Base-by-base conservation (phyloP, 306 rosid genomes). In the Vigna nakashimae region DNA sequence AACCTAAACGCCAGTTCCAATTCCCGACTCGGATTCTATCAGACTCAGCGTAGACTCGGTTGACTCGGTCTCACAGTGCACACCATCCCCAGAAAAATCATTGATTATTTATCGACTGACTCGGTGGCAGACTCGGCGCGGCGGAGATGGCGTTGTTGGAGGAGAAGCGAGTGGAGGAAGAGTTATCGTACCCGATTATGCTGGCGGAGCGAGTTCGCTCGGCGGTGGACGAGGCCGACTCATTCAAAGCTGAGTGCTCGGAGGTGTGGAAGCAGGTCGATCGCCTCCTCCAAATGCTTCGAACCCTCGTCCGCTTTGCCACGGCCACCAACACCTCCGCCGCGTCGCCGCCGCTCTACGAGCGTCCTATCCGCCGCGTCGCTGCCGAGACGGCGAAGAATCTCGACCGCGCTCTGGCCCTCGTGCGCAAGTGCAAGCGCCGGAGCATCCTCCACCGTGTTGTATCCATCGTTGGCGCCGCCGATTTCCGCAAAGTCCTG, bases 391-490 rank as follows among this genome's bases (percentile, higher is more conserved):
- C 85, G 0, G 74, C 89, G 0, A 90, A 84, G 74, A 92, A 90
- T 26, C 84, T 92, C 2, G 94, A 92, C 43, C 93, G 91, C 13
- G 85, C 93, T 16, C 53, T 84, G 4, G 59, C 84, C 50, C 82
- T 92, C 0, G 88, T 90, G 38, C 85, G 90, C 17, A 92, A 92
- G 87, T 90, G 97, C 79, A 86, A 79, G 80, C 88, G 91, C 64
- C 89, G 76, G 32, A 85, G 90, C 83, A 70, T 90, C 42, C 86
- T 92, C 42, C 90, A 87, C 20, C 88, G 95, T 30, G 89, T 92
- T 8, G 89, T 92, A 0, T 84, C 78, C 63, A 92, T 90, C 84
- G 90, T 89, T 2, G 20, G 75, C 83, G 88, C 81, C 49, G 71
- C 94, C 8, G 94, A 90, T 10, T 90, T 90, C 62, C 90, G 89